Percentiles rank a stretch among this genome's conserved stretches.
Conservation (phyloP, 768 basidiomycete species). For the Pleurotus giganteus region DNA sequence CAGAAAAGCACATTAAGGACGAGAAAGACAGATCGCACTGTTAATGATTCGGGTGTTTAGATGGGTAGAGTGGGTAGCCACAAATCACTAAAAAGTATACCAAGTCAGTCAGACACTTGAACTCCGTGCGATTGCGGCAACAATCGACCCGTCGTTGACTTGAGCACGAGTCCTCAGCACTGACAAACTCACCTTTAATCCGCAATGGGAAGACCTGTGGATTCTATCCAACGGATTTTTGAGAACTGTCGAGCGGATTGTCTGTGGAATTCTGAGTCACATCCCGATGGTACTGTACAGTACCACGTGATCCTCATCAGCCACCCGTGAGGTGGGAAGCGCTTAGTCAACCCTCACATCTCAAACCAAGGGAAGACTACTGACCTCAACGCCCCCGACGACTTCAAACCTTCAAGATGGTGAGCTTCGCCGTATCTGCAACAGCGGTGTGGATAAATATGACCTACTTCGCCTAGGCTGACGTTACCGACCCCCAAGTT, state of each 20-base stretch:
- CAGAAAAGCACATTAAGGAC: not conserved
- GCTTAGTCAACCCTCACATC: conserved; percentile 28
- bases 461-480: conserved; percentile 51
- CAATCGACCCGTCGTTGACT: not conserved
- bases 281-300: conserved; percentile 53
- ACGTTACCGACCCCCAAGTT: conserved; percentile 88
- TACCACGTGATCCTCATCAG: conserved; percentile 45
- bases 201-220: conserved; percentile 88
- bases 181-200: conserved; percentile 70
- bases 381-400: conserved; percentile 42
- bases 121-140: not conserved
- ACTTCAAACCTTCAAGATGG: conserved; percentile 17
- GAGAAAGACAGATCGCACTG: conserved; percentile 26
- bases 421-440: not conserved
- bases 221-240: conserved; percentile 72
- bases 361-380: conserved; percentile 12
- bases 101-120: not conserved
- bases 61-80: conserved; percentile 64
- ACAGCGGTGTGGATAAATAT: conserved; percentile 10
- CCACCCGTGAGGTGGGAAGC: conserved; percentile 28
- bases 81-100: conserved; percentile 67
- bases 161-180: not conserved
- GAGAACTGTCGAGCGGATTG: conserved; percentile 26
- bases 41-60: conserved; percentile 31
- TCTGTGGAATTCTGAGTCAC: conserved; percentile 15